A percentile compares a stretch with the other conserved stretches of the same genome.
These are phyloP conservation scores for Wallacemonas sp. DNA, from an alignment of 208 protist genomes.

Conservation along the genomic window DNA sequence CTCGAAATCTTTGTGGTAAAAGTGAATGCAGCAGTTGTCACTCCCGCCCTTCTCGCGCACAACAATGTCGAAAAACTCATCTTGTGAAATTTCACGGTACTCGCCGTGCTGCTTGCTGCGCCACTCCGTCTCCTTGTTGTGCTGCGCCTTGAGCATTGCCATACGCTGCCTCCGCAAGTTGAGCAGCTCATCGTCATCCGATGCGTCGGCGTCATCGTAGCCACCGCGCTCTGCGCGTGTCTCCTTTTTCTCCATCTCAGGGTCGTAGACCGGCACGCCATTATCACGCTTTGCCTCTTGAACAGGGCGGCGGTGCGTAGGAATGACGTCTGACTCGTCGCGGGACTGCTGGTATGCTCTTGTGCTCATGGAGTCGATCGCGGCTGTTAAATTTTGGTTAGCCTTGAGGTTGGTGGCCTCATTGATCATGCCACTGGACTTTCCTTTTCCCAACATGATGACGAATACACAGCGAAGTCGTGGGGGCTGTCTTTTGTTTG, in stretches of 20 bases:
- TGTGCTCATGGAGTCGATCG: conserved; percentile 83
- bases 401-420: conserved; percentile 90
- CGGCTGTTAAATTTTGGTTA: conserved; percentile 83
- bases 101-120: conserved; percentile 90
- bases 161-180: conserved; percentile 72
- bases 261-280: conserved; percentile 71
- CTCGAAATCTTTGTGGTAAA: conserved; percentile 96
- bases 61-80: conserved; percentile 93
- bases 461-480: background rate
- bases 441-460: conserved; percentile 85
- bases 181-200: conserved; percentile 78
- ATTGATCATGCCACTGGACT: conserved; percentile 85
- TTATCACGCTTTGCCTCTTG: conserved; percentile 33
- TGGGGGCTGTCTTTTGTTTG: background rate
- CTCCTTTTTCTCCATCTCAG: conserved; percentile 48
- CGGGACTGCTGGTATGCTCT: conserved; percentile 66
- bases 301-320: conserved; percentile 69
- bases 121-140: conserved; percentile 77
- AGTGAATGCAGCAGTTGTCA: conserved; percentile 88
- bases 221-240: conserved; percentile 32
- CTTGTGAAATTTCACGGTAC: conserved; percentile 92
- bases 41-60: conserved; percentile 92
- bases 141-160: conserved; percentile 47
- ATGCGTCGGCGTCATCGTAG: conserved; percentile 46
- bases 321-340: conserved; percentile 77